Evolutionary conservation across 495 filamentous ascomycete species (phyloP).

Genomic region (Aspergillus nanangensis): DNA sequence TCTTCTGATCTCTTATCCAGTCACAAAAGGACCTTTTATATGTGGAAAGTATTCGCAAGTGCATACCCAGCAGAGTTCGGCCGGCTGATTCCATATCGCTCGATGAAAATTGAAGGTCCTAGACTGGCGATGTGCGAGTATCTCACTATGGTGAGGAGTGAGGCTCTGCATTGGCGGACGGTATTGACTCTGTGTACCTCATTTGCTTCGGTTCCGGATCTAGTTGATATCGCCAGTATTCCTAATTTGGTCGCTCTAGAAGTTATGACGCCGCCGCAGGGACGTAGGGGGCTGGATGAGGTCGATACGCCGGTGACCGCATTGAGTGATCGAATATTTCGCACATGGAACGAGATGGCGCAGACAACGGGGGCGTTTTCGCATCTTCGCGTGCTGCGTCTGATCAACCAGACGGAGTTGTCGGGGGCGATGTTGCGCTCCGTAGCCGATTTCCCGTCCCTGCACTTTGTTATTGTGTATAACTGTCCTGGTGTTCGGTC

Average conservation of each 20-base stretch:
- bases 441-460: slow-evolving; percentile 23
- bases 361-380: slow-evolving; percentile 21
- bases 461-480: slow-evolving; percentile 23
- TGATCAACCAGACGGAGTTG: slow-evolving; percentile 24
- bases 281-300: not conserved
- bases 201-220: slow-evolving; percentile 23
- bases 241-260: slow-evolving; percentile 38
- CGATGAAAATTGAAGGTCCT: slow-evolving; percentile 18
- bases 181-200: slow-evolving; percentile 23
- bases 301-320: slow-evolving; percentile 2
- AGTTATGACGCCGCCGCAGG: slow-evolving; percentile 12
- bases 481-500: slow-evolving; percentile 21
- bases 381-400: slow-evolving; percentile 31
- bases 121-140: slow-evolving; percentile 26
- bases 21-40: slow-evolving; percentile 31
- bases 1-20: slow-evolving; percentile 9
- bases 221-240: slow-evolving; percentile 29
- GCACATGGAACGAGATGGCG: slow-evolving; percentile 34
- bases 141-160: slow-evolving; percentile 26
- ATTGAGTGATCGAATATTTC: slow-evolving; percentile 35
- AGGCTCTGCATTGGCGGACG: slow-evolving; percentile 24
- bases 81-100: slow-evolving; percentile 15
- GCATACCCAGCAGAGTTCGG: slow-evolving; percentile 30
- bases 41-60: slow-evolving; percentile 40
- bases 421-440: slow-evolving; percentile 18